These are phyloP conservation scores for Primulina huaijiensis DNA, from an alignment of 257 asterid genomes.

Conservation along the genomic window DNA sequence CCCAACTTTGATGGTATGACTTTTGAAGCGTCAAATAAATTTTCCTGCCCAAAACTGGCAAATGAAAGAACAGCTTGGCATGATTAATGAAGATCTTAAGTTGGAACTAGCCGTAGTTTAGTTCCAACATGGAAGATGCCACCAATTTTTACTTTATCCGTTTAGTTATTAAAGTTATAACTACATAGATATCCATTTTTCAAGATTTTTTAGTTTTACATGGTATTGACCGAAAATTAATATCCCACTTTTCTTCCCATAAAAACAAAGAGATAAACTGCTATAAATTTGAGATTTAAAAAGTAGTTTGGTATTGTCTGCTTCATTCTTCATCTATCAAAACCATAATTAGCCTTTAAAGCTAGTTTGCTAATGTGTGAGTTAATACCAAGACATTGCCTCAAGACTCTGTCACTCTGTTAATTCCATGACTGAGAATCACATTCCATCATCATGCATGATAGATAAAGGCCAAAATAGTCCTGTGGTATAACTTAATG, in stretches of 20 bases:
- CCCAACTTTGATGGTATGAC: conserved; percentile 9
- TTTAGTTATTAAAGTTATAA: too few species aligned
- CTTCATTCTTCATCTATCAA: conserved; percentile 2
- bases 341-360: conserved; percentile 9
- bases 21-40: conserved; percentile 11
- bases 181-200: neutral
- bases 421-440: neutral
- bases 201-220: neutral
- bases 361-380: conserved; percentile 16
- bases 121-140: neutral
- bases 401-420: neutral
- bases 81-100: neutral
- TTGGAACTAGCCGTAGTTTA: neutral
- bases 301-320: conserved; percentile 5
- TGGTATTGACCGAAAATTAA: neutral
- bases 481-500: too few species aligned
- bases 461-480: too few species aligned
- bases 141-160: neutral
- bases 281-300: neutral
- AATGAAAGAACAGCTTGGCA: neutral
- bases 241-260: neutral
- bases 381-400: neutral
- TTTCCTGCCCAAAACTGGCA: neutral
- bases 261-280: neutral
- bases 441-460: too few species aligned